Evolutionary conservation across 2,329 filamentous ascomycete genomes (phyloP), one percentile per base, ranked within the genome.

Genomic region (Aspergillus neotritici): DNA sequence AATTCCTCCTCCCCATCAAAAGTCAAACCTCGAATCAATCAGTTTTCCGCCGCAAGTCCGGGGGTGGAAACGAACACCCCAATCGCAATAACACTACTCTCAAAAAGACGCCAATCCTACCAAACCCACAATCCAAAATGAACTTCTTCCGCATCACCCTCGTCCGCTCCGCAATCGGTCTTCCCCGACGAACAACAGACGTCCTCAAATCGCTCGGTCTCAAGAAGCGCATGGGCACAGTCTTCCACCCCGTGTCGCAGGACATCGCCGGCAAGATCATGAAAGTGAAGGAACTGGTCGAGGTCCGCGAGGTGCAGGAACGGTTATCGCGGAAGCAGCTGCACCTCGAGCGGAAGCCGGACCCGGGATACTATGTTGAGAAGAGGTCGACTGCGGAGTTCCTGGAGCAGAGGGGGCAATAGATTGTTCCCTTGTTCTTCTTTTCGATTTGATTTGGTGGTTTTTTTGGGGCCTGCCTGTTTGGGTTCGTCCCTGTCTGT

Each of bases 141-240:
- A 75, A 82, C 45, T 94, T 79, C 76, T 96, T 96, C 77, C 84
- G 87, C 63, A 87, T 96, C 66, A 94, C 88, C 37, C 84, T 95
- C 44, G 80, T 93, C 70, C 87, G 90, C 63, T 90, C 85, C 44
- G 84, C 85, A 59, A 96, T 96, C 69, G 90, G 90, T 49, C 82
- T 96, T 36, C 90, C 91, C 5, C 71, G 79, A 60, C 84, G 87
- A 62, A 86, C 83, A 48, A 79, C 81, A 63, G 87, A 86, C 62
- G 87, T 91, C 14, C 85, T 96, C 44, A 78, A 83, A 49, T 86
- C 90, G 13, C 84, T 96, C 47, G 90, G 90, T 44, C 80, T 96
- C 51, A 86, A 83, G 58, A 87, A 86, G 65, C 86, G 90, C 59
- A 83, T 84, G 77, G 83, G 83, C 61, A 91, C 86, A 41, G 90